Evolutionary conservation across 2,329 filamentous ascomycete genomes (phyloP), one percentile per base, ranked within the genome.

Genomic region (Claviceps quebecensis): DNA sequence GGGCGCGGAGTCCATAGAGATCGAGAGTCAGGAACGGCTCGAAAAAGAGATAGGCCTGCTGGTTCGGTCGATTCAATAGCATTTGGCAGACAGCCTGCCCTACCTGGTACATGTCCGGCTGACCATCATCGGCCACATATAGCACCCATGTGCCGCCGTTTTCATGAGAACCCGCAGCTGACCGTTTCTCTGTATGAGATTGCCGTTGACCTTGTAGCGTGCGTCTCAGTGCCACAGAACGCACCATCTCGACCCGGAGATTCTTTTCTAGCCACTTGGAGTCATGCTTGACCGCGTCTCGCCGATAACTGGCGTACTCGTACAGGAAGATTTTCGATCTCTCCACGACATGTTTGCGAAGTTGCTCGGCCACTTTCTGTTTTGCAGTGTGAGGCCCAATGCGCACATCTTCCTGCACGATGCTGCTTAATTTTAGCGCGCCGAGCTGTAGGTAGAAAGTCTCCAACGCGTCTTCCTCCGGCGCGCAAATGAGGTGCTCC

Each of bases 11-110:
- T 49, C 90, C 83, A 46, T 86, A 78, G 23, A 98, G 74, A 58
- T 91, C 87, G 8, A 93, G 82, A 53, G 86, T 91, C 39, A 98
- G 71, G 56, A 98, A 84, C 50, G 88, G 90, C 67, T 97, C 93
- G 52, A 98, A 81, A 50, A 93, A 91, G 52, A 96, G 77, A 51
- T 87, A 88, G 2, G 91, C 89, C 62, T 94, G 86, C 60, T 95
- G 86, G 56, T 87, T 91, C 7, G 91, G 89, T 22, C 88, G 80
- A 49, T 80, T 80, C 47, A 98, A 73, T 39, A 98, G 74, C 49
- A 95, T 71, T 60, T 84, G 81, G 55, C 91, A 88, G 46, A 98
- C 75, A 26, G 87, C 87, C 59, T 90, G 86, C 52, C 88, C 93
- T 57, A 98, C 83, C 68, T 98, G 89, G 64, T 95, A 97, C 63